A percentile compares a stretch with the other conserved stretches of the same genome.
Evolutionary conservation across 768 basidiomycete species (phyloP).

Genomic region (Phaeotremella skinneri): DNA sequence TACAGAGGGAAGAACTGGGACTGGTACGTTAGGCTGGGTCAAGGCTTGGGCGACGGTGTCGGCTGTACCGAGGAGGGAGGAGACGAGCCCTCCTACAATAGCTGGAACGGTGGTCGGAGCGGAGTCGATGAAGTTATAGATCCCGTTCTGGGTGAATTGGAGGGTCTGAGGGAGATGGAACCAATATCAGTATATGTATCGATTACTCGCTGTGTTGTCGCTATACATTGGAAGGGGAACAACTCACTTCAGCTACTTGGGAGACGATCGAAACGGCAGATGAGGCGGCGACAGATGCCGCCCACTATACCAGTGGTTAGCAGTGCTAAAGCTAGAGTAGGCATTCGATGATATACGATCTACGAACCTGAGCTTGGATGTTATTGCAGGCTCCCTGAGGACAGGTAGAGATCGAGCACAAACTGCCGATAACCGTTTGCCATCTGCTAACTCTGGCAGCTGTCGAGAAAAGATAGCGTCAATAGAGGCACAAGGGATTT

Average conservation of each 20-base stretch:
- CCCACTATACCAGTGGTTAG: slow-evolving; percentile 19
- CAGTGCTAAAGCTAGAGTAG: slow-evolving; percentile 14
- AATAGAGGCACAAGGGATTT: no score
- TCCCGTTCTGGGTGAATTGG: slow-evolving; percentile 15
- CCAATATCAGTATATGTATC: no score
- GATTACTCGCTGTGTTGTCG: no score
- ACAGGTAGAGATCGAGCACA: slow-evolving; percentile 6
- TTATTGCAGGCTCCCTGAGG: slow-evolving; percentile 11
- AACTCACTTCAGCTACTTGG: no score
- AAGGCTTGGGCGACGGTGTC: slow-evolving; percentile 1
- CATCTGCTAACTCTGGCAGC: slow-evolving; percentile 20
- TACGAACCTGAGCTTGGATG: slow-evolving; percentile 9
- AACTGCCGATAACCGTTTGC: slow-evolving; percentile 5
- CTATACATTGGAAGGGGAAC: no score
- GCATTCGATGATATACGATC: slow-evolving; percentile 4
- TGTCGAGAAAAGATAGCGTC: no score
- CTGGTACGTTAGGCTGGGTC: slow-evolving; percentile 7
- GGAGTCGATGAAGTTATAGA: slow-evolving; percentile 21
- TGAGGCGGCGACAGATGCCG: slow-evolving; percentile 12
- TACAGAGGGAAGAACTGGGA: no score
- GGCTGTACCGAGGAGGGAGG: slow-evolving; percentile 6
- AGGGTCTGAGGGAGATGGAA: no score
- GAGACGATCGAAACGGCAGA: slow-evolving; percentile 6
- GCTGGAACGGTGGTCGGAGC: slow-evolving; percentile 6
- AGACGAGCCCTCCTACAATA: background rate